Conservation (phyloP, 2,329 filamentous ascomycete genomes). For the Podosphaera xanthii region DNA sequence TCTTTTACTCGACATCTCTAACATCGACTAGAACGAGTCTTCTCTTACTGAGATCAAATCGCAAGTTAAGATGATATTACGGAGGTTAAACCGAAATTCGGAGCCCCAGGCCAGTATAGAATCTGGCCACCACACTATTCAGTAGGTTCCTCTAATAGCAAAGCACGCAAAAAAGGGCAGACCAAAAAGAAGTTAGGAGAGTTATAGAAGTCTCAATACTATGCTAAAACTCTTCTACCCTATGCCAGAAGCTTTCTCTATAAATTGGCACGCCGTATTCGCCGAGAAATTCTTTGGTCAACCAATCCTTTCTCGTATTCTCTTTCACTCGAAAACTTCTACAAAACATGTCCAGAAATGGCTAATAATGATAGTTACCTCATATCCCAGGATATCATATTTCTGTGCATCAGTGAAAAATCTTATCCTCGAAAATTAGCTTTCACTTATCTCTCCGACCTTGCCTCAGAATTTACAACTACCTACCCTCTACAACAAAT, state of each 20-base stretch:
- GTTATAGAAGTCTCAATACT: too few relatives aligned
- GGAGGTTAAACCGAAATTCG: conserved; percentile 68
- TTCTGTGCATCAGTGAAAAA: conserved; percentile 79
- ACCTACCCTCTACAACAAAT: conserved; percentile 58
- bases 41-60: conserved; percentile 71
- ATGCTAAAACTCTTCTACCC: too few relatives aligned
- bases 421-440: conserved; percentile 95
- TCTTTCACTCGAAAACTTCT: too few relatives aligned
- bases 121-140: conserved; percentile 57
- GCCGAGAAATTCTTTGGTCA: too few relatives aligned
- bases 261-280: too few relatives aligned
- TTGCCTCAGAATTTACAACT: conserved; percentile 72
- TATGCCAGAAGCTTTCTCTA: too few relatives aligned
- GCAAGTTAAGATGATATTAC: conserved; percentile 76
- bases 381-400: conserved; percentile 63
- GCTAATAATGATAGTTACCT: conserved; percentile 39
- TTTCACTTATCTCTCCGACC: conserved; percentile 90
- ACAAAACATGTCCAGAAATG: not conserved
- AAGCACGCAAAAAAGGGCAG: not conserved
- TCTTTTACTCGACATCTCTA: not conserved
- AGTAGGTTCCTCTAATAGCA: conserved; percentile 32
- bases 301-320: too few relatives aligned
- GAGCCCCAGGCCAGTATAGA: conserved; percentile 86
- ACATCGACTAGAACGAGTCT: conserved; percentile 32
- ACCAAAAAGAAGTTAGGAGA: too few relatives aligned